phyloP scores from a whole-genome alignment of 164 flowering plant species.

The Aristolochia contorta region DNA sequence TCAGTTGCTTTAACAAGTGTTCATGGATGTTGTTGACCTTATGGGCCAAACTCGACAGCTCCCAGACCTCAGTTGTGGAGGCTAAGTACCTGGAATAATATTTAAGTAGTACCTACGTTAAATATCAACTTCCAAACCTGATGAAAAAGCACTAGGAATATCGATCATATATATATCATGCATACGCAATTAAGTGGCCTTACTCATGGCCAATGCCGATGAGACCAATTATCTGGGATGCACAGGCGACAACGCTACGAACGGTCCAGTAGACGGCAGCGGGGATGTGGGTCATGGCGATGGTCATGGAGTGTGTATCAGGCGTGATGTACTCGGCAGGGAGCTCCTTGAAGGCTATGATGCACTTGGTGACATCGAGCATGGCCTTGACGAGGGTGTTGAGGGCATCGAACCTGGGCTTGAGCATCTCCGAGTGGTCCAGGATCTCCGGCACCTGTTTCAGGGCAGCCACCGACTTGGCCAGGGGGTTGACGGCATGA shows the following conservation, averaged over 20 bases:
- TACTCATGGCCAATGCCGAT: conserved; percentile 22
- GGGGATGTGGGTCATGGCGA: conserved; percentile 33
- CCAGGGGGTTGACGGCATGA: conserved; percentile 27
- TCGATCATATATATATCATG: too few species aligned
- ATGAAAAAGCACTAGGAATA: too few species aligned
- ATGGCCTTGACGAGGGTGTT: conserved; percentile 26
- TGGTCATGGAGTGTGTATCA: conserved; percentile 23
- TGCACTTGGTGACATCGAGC: conserved; percentile 34
- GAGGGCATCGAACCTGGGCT: conserved; percentile 34
- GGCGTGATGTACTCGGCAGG: conserved; percentile 28
- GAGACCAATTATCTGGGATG: conserved; percentile 32
- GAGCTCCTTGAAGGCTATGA: conserved; percentile 37
- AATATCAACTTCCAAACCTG: too few species aligned
- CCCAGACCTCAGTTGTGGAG: conserved; percentile 75
- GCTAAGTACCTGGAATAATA: conserved; percentile 7
- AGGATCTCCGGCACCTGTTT: conserved; percentile 46
- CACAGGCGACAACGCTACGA: conserved; percentile 34
- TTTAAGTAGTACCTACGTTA: too few species aligned
- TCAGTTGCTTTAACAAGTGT: conserved; percentile 39
- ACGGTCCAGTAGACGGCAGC: conserved; percentile 50
- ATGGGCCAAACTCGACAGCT: conserved; percentile 62
- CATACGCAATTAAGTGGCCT: too few species aligned
- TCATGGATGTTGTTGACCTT: conserved; percentile 40
- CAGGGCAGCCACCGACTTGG: conserved; percentile 35
- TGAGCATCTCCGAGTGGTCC: conserved; percentile 26